Base-by-base conservation (phyloP, 441 rosid species). In the Daphne laureola region DNA sequence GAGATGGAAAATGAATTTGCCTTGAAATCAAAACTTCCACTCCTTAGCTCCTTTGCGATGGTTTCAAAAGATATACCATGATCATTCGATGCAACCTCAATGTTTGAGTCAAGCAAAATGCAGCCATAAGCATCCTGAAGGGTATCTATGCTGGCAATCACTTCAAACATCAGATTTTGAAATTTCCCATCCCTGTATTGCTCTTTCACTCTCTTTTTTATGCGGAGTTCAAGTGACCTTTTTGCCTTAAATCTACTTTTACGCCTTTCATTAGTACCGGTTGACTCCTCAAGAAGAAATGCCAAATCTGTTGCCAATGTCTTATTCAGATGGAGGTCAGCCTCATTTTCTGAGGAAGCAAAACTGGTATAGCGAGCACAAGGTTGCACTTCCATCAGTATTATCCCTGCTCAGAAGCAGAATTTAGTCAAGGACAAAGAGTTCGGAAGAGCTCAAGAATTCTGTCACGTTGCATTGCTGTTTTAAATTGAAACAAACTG, bases 141-240 rank as follows among this genome's bases (percentile, higher is more conserved):
- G 15, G 92, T 89, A 54, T 77, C 78, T 12, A 80, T 78, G 54
- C 72, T 62, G 1, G 94, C 85, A 64, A 92, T 72, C 57, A 92
- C 94, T 12, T 72, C 80, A 51, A 41, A 71, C 78, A 81, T 66
- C 43, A 91, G 59, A 41, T 68, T 70, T 14, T 17, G 68, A 58
- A 84, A 88, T 76, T 82, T 88, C 41, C 98, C 96, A 59, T 77
- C 43, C 11, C 9, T 3, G 59, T 65, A 84, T 12, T 78, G 91
- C 77, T 78, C 87, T 69, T 88, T 91, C 60, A 86, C 94, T 62
- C 86, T 73, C 66, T 86, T 91, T 78, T 86, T 91, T 55, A 88
- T 55, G 17, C 80, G 79, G 42, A 79, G 75, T 53, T 86, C 91
- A 26, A 84, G 72, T 61, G 61, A 79, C 62, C 88, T 68, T 62